Conservation (phyloP, 768 basidiomycete species). For the Lactarius pseudohatsudake region DNA sequence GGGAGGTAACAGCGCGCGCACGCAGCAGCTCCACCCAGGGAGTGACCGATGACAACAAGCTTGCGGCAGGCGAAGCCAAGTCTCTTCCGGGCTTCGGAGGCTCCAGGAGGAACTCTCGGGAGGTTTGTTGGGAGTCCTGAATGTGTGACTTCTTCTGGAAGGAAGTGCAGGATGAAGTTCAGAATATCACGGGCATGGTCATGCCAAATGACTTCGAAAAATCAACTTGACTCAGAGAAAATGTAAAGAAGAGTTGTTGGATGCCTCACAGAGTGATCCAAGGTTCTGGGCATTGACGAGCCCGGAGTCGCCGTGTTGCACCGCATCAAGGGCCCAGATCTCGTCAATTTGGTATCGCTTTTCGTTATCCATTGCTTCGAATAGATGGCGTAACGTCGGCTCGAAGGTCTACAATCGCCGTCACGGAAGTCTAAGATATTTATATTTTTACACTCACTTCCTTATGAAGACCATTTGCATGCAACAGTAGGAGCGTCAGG, state of each 20-base stretch:
- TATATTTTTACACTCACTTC: slow-evolving; percentile 52
- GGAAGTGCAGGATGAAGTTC: slow-evolving; percentile 68
- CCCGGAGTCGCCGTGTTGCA: slow-evolving; percentile 84
- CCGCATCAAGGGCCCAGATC: slow-evolving; percentile 81
- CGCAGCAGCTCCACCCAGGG: slow-evolving; percentile 78
- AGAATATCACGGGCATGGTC: slow-evolving; percentile 77
- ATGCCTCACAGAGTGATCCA: slow-evolving; percentile 55
- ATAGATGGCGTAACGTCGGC: slow-evolving; percentile 54
- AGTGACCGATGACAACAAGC: slow-evolving; percentile 78
- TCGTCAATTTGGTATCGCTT: slow-evolving; percentile 51
- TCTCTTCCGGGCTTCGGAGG: slow-evolving; percentile 43
- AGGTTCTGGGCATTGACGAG: slow-evolving; percentile 61
- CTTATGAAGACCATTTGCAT: slow-evolving; percentile 88
- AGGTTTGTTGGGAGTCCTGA: slow-evolving; percentile 52
- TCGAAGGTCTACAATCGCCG: slow-evolving; percentile 68
- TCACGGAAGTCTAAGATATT: background rate
- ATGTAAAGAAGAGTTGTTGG: slow-evolving; percentile 18
- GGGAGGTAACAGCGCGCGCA: slow-evolving; percentile 41
- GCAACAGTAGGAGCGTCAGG: slow-evolving; percentile 71
- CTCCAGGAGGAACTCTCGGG: slow-evolving; percentile 44
- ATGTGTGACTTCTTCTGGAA: slow-evolving; percentile 47
- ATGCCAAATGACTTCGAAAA: slow-evolving; percentile 64
- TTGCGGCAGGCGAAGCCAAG: slow-evolving; percentile 53
- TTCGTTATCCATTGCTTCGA: slow-evolving; percentile 42
- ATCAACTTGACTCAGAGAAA: background rate